Conservation (phyloP, 208 protist genomes). For the Polymyxa betae region DNA sequence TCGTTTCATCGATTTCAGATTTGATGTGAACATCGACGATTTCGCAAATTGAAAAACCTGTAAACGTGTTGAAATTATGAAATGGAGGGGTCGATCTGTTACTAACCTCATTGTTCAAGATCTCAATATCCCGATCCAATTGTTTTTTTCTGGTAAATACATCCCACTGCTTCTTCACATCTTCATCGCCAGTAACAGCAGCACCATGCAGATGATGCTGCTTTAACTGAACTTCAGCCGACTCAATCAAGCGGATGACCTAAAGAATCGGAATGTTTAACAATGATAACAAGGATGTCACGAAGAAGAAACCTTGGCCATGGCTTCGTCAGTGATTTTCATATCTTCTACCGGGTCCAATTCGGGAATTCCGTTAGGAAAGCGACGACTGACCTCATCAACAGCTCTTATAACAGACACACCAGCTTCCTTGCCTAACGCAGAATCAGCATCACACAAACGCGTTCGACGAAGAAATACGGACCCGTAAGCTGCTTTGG, state of each 20-base stretch:
- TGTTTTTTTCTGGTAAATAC: conserved; percentile 55
- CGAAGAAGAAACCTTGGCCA: conserved; percentile 54
- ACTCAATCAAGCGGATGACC: neutral
- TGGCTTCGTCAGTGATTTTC: conserved; percentile 82
- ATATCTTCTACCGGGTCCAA: conserved; percentile 94
- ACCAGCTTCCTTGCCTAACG: neutral
- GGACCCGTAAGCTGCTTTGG: conserved; percentile 69
- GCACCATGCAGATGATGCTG: neutral
- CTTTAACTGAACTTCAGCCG: neutral
- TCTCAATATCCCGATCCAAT: conserved; percentile 81
- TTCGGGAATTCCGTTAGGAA: conserved; percentile 79
- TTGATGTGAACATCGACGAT: conserved; percentile 41
- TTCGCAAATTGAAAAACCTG: neutral
- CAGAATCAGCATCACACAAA: neutral
- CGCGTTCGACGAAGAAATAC: neutral
- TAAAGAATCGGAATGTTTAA: neutral
- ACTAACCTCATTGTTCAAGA: conserved; percentile 82
- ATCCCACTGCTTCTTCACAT: neutral
- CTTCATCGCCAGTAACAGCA: neutral
- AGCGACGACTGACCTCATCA: conserved; percentile 67
- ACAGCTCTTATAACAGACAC: conserved; percentile 34
- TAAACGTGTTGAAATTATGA: neutral
- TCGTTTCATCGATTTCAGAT: conserved; percentile 83
- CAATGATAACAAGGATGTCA: neutral
- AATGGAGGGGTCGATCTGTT: conserved; percentile 55